phyloP scores from a whole-genome alignment of 192 early-diverging fungal genomes.

The Coemansia sp. region DNA sequence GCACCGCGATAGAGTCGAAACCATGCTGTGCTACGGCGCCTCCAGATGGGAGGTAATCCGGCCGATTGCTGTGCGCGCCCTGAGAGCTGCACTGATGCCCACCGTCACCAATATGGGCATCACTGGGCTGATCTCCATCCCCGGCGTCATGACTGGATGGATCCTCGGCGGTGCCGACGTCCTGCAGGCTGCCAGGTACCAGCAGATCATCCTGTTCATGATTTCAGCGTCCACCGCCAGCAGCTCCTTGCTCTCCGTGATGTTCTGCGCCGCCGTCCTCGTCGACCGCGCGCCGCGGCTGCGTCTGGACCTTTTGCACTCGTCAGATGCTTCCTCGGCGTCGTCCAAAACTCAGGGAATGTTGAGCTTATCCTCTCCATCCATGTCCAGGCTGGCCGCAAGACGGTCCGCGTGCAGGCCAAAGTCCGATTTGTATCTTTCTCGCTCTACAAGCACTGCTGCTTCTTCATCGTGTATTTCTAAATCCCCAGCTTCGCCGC shows the following conservation, averaged over 20 bases:
- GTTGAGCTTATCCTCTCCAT: too few species aligned
- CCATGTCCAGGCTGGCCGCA: slow-evolving; percentile 8
- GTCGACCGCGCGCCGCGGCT: slow-evolving; percentile 32
- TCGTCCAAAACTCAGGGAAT: too few species aligned
- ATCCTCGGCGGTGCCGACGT: slow-evolving; percentile 81
- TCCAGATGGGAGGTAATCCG: slow-evolving; percentile 76
- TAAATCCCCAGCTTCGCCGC: too few species aligned
- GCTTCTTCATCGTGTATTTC: too few species aligned
- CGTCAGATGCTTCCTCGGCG: not conserved
- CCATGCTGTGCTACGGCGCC: slow-evolving; percentile 71
- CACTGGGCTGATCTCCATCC: slow-evolving; percentile 84
- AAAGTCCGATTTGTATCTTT: slow-evolving; percentile 30
- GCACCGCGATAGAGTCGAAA: slow-evolving; percentile 56
- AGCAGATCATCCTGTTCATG: slow-evolving; percentile 87
- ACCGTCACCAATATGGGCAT: slow-evolving; percentile 79
- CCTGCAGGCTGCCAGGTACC: slow-evolving; percentile 76
- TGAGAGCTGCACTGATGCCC: slow-evolving; percentile 75
- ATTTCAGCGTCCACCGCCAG: slow-evolving; percentile 71
- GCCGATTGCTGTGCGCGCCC: slow-evolving; percentile 69
- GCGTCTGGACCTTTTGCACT: slow-evolving; percentile 19
- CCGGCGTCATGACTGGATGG: slow-evolving; percentile 87
- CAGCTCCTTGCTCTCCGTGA: slow-evolving; percentile 55
- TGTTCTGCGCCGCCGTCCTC: slow-evolving; percentile 39
- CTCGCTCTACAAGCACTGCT: too few species aligned
- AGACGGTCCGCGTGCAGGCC: slow-evolving; percentile 39